Conservation (phyloP, 2,329 filamentous ascomycete genomes). For the Paecilomyces formosus region DNA sequence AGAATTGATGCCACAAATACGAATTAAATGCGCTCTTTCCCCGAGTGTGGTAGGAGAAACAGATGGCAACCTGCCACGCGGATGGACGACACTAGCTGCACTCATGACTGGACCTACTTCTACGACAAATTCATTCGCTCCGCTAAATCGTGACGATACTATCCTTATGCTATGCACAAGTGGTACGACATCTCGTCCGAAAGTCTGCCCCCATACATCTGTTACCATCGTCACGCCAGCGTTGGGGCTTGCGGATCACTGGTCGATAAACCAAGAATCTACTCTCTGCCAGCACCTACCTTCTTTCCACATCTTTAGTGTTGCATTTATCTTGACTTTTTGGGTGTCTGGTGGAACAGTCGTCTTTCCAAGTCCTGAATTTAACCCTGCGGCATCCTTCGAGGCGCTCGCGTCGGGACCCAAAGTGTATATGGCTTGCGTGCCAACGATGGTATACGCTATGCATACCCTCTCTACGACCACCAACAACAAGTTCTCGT, state of each 20-base stretch:
- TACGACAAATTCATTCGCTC: background rate
- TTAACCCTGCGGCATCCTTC: background rate
- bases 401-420: no score
- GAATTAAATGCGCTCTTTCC: background rate
- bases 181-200: background rate
- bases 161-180: background rate
- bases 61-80: background rate
- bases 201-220: background rate
- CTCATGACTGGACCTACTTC: background rate
- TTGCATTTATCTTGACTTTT: background rate
- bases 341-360: background rate
- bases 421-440: no score
- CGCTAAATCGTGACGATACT: background rate
- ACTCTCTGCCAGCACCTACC: background rate
- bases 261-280: background rate
- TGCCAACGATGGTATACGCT: no score
- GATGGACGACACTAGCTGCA: background rate
- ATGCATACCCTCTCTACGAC: no score
- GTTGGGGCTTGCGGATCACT: background rate
- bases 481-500: no score
- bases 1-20: background rate
- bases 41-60: background rate
- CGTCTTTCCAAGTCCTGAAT: background rate
- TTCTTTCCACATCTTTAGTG: background rate
- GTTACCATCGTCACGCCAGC: background rate